Base-by-base conservation (phyloP, 2,329 filamentous ascomycete genomes). In the Diaporthe velutina region DNA sequence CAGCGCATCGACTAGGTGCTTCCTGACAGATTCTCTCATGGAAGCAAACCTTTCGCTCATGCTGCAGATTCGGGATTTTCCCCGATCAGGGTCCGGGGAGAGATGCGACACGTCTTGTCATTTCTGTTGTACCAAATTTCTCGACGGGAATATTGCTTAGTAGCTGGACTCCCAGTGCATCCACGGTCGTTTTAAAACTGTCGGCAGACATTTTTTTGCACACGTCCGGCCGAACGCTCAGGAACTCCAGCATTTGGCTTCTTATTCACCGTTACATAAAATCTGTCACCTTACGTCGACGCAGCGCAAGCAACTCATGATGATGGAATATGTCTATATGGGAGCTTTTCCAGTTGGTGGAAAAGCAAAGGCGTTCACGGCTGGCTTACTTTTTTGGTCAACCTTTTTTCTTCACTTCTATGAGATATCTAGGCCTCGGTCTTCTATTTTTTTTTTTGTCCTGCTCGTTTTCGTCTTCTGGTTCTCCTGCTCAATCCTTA, bases 271-370 rank as follows among this genome's bases (percentile, higher is more conserved):
- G 64, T 68, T 68, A 68, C 52, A 76, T 74, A 72, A 73, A 73
- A 66, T 50, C 60, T 64, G 70, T 72, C 68, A 73, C 70, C 50
- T 72, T 50, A 67, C 55, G 45, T 72, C 60, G 70, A 75, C 61
- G 61, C 70, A 67, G 72, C 72, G 73, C 54, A 64, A 76, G 70
- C 61, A 68, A 76, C 55, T 76, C 66, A 76, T 74, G 75, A 76
- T 76, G 73, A 76, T 74, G 75, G 73, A 73, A 72, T 33, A 76
- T 76, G 75, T 74, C 73, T 76, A 76, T 76, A 74, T 70, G 75
- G 73, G 73, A 64, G 35, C 61, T 60, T 61, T 70, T 75, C 66
- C 52, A 58, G 54, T 40, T 54, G 70, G 73, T 66, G 73, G 75
- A 70, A 74, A 70, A 67, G 75, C 70, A 55, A 73, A 52, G 75